Evolutionary conservation across 2,329 filamentous ascomycete genomes (phyloP), one percentile per base, ranked within the genome.

Genomic region (Chalaropsis thielavioides): DNA sequence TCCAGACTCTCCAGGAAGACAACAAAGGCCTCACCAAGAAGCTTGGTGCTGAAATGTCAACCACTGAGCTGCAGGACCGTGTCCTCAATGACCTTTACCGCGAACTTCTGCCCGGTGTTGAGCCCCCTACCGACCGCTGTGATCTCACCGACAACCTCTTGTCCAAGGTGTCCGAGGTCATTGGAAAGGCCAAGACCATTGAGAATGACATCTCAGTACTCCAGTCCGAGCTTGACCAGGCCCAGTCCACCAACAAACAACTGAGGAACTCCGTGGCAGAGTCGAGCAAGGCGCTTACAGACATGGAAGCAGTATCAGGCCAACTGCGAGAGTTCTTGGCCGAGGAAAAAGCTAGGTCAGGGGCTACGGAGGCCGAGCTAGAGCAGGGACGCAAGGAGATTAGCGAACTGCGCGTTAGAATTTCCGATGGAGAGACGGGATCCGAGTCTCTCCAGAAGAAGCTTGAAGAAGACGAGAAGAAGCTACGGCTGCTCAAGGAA

Each of bases 361-460:
- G 71, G n/a, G 79, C 81, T 1, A 74, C 86, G 0, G 82, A 86
- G 69, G 73, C 71, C 35, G 82, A 86, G 70, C 73, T 85, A 2
- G 78, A 81, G 1, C 84, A 88, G 65, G 84, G 88, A 67, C 84
- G 88, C 46, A 77, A 81, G 15, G 87, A 94, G 69, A 79, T 95
- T 24, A 82, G 80, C 66, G 78, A 81, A 35, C 76, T 95, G 24
- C 83, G 89, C 65, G 77, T 79, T 17, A 88, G 87, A 72, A 86
- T 95, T 71, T 84, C 88, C 0, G 88, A 92, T 68, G 91, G 90
- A 17, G 90, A 94, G 73, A 91, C 86, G 2, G 90, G 90, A 4
- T 91, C 90, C 0, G 89, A 92, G 73, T 85, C 83, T 35, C 76
- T 96, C 64, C 85, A 88, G 64, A 87, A 86, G 74, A 83, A 85